phyloP scores from a whole-genome alignment of 1,139 yeast genomes.

The Suhomyces guaymorum region DNA sequence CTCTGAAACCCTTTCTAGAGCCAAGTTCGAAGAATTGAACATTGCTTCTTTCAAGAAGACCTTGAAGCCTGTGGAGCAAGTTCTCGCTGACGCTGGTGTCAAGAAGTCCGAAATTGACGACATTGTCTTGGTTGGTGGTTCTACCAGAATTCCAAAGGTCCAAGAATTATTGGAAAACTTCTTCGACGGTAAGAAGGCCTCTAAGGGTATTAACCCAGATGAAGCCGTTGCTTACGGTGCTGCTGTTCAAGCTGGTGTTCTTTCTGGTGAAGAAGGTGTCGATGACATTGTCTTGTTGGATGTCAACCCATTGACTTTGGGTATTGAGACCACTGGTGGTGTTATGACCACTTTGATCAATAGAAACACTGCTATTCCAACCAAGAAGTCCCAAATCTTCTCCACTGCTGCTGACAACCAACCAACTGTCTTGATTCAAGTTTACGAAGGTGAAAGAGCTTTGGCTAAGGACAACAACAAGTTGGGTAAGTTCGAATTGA shows the following conservation, averaged over 20 bases:
- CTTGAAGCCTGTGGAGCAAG: constrained; percentile 90
- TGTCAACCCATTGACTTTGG: constrained; percentile 51
- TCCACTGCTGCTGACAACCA: constrained; percentile 52
- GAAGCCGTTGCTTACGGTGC: constrained; percentile 60
- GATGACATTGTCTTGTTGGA: constrained; percentile 51
- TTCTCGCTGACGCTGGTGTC: constrained; percentile 83
- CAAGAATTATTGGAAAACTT: constrained; percentile 84
- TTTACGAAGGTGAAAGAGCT: constrained; percentile 51
- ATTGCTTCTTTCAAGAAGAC: constrained; percentile 85
- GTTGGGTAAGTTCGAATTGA: constrained; percentile 50
- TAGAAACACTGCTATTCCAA: constrained; percentile 51
- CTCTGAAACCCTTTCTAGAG: constrained; percentile 89
- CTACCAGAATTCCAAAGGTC: constrained; percentile 97
- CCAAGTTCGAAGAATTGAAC: constrained; percentile 93
- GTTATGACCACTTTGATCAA: constrained; percentile 50
- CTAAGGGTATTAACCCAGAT: constrained; percentile 96
- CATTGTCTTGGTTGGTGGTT: constrained; percentile 95
- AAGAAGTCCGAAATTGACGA: constrained; percentile 84
- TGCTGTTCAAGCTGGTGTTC: constrained; percentile 86
- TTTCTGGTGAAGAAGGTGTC: constrained; percentile 69
- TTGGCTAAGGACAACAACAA: constrained; percentile 47
- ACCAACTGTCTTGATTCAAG: constrained; percentile 50
- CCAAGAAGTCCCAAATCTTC: constrained; percentile 50
- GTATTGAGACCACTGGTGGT: constrained; percentile 53
- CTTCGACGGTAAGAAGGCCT: constrained; percentile 91